Percentiles rank a stretch among this genome's conserved stretches.
phyloP scores from a whole-genome alignment of 139 green algal species.

The Choricystis sp. region DNA sequence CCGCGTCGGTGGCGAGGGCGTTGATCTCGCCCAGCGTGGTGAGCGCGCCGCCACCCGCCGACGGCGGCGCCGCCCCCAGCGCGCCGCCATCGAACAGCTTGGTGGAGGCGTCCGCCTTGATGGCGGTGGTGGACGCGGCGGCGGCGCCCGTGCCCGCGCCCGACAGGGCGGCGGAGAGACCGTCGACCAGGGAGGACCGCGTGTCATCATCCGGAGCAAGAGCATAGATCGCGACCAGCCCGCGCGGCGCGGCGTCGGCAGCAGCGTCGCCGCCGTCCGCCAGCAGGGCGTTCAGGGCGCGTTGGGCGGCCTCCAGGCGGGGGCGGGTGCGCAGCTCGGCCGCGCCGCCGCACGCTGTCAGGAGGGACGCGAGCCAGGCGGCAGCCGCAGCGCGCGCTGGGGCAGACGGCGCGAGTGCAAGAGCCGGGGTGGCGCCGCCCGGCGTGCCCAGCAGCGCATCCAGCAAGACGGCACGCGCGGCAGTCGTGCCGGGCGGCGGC shows the following conservation, averaged over 20 bases:
- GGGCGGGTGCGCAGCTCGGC: not conserved
- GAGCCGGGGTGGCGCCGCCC: too few species aligned
- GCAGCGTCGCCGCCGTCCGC: not conserved
- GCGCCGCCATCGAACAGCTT: not conserved
- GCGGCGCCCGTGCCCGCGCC: too few species aligned
- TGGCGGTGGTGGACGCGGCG: not conserved
- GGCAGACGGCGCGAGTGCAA: not conserved
- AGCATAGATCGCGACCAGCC: not conserved
- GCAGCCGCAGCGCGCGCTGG: too few species aligned
- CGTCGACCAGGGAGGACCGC: not conserved
- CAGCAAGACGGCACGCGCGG: slow-evolving; percentile 35
- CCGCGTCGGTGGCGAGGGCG: slow-evolving; percentile 61
- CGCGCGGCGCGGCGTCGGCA: not conserved
- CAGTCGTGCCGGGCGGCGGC: slow-evolving; percentile 12
- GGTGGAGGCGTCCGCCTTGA: not conserved
- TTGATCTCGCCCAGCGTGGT: not conserved
- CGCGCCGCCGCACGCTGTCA: not conserved
- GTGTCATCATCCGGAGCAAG: not conserved
- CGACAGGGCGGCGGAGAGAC: not conserved
- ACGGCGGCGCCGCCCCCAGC: not conserved
- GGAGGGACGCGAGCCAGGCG: not conserved
- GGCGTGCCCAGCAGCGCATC: slow-evolving; percentile 21
- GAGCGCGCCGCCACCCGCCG: not conserved
- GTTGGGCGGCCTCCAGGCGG: not conserved
- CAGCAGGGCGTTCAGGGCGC: not conserved